Evolutionary conservation across 108 stramenopile genomes (phyloP).

Genomic region (Pelagomonas calceolata): DNA sequence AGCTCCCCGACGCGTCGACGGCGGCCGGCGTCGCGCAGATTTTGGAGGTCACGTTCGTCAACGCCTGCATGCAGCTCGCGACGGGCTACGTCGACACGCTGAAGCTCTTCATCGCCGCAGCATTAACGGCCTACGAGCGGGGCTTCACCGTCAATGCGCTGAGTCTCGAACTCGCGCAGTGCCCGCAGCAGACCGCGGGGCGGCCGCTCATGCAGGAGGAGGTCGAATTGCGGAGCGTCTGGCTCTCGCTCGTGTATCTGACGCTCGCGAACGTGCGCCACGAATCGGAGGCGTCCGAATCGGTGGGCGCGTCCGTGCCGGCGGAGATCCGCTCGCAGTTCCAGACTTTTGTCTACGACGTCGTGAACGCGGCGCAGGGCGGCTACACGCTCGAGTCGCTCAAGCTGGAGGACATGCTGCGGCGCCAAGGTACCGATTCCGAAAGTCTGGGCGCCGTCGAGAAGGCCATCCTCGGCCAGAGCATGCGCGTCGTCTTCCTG

Average conservation of each 20-base stretch:
- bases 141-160: slow-evolving; percentile 21
- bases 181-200: slow-evolving; percentile 45
- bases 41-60: slow-evolving; percentile 64
- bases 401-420: slow-evolving; percentile 19
- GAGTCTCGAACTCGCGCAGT: slow-evolving; percentile 31
- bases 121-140: slow-evolving; percentile 58
- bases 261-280: slow-evolving; percentile 26
- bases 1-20: slow-evolving; percentile 7
- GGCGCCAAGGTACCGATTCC: slow-evolving; percentile 4
- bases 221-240: slow-evolving; percentile 45
- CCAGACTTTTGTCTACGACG: slow-evolving; percentile 13
- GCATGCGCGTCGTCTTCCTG: slow-evolving; percentile 48
- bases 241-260: slow-evolving; percentile 57
- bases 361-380: slow-evolving; percentile 16
- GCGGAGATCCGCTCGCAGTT: slow-evolving; percentile 16
- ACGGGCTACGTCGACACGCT: slow-evolving; percentile 63
- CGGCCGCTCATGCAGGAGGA: slow-evolving; percentile 59
- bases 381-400: slow-evolving; percentile 21
- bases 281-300: background rate
- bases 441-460: slow-evolving; percentile 37
- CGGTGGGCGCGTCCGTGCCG: background rate
- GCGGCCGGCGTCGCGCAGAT: slow-evolving; percentile 51
- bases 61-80: slow-evolving; percentile 60
- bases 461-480: slow-evolving; percentile 51
- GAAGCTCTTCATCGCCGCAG: slow-evolving; percentile 64